Evolutionary conservation across 306 rosid genomes (phyloP).

Genomic region (Parietaria judaica): DNA sequence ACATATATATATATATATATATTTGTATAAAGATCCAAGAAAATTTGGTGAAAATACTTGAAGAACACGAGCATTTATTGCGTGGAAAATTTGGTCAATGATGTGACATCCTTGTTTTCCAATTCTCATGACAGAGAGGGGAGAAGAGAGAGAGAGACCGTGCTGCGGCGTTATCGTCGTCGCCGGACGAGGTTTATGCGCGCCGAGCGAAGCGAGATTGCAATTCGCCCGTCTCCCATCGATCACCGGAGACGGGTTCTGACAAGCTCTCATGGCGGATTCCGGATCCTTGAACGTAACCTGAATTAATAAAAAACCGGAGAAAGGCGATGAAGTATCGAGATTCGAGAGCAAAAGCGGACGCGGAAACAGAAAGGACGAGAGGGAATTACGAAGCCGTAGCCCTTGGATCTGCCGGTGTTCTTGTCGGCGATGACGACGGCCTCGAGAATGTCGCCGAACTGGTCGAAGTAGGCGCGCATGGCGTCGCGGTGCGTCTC

Average conservation of each 20-base stretch:
- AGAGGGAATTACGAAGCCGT: constrained; percentile 77
- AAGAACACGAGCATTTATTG: no score
- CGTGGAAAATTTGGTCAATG: no score
- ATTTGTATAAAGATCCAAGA: no score
- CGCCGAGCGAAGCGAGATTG: constrained; percentile 94
- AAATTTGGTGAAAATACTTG: background rate
- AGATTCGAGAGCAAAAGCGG: background rate
- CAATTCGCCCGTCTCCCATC: constrained; percentile 97
- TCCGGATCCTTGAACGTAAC: constrained; percentile 96
- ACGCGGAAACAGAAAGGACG: background rate
- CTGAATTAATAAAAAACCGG: constrained; percentile 24
- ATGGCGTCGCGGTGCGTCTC: constrained; percentile 88
- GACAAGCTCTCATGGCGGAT: constrained; percentile 86
- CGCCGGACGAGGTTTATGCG: constrained; percentile 54
- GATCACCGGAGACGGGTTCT: constrained; percentile 88
- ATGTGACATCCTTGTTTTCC: no score
- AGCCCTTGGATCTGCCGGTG: constrained; percentile 97
- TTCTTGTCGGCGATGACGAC: constrained; percentile 87
- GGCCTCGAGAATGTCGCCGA: constrained; percentile 94
- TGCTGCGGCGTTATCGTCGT: constrained; percentile 39
- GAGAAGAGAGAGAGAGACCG: constrained; percentile 35
- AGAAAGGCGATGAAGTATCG: constrained; percentile 15
- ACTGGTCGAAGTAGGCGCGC: constrained; percentile 85
- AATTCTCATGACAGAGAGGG: constrained; percentile 12
- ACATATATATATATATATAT: background rate